phyloP scores from a whole-genome alignment of 768 basidiomycete genomes.

The Podaxis carcinomalis region DNA sequence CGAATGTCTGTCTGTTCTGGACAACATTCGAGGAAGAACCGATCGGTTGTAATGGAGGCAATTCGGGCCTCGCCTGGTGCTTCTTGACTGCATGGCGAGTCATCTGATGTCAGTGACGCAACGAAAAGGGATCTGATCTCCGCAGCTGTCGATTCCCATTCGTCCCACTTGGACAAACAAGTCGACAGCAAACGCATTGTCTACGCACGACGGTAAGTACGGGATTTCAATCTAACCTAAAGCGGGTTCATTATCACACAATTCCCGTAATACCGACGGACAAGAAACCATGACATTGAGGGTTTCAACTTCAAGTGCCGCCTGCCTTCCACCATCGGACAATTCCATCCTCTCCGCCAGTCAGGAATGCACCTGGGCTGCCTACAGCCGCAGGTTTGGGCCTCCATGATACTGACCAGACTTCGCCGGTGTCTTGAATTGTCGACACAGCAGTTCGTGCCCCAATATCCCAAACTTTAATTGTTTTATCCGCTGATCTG shows the following conservation, averaged over 20 bases:
- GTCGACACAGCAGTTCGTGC: conserved; percentile 74
- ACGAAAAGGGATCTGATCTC: not conserved
- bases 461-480: conserved; percentile 84
- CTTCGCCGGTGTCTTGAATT: conserved; percentile 72
- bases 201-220: not conserved
- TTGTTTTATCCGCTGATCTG: conserved; percentile 63
- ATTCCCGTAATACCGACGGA: not conserved
- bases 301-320: conserved; percentile 30
- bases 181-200: not conserved
- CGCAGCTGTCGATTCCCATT: not conserved
- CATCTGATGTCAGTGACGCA: not conserved
- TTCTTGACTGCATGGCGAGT: not conserved
- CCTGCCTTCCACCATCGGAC: conserved; percentile 79
- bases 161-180: not conserved
- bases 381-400: conserved; percentile 54
- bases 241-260: not conserved
- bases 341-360: conserved; percentile 69
- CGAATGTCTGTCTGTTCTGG: not conserved
- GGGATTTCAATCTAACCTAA: not conserved
- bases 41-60: not conserved
- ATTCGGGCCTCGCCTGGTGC: not conserved
- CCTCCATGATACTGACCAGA: conserved; percentile 83
- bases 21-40: not conserved
- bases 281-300: not conserved
- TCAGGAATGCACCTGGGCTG: conserved; percentile 64